phyloP scores from a whole-genome alignment of 2,329 filamentous ascomycete species.

The Botrytis hyacinthi region DNA sequence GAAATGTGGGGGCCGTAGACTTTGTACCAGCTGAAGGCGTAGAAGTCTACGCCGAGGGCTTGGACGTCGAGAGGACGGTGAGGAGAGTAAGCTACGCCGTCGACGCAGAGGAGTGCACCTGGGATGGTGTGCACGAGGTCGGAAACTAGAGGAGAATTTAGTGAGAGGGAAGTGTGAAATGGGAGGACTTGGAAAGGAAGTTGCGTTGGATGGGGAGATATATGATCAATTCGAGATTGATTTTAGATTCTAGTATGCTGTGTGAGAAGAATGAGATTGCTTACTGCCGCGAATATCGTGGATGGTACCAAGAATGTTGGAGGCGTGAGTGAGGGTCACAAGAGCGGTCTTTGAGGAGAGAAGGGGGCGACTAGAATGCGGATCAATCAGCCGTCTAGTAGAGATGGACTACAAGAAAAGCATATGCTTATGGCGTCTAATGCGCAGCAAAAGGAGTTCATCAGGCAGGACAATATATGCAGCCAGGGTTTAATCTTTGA shows the following conservation, averaged over 20 bases:
- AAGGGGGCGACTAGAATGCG: constrained; percentile 40
- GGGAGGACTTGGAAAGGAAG: background rate
- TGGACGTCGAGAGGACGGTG: constrained; percentile 69
- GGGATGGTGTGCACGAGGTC: constrained; percentile 49
- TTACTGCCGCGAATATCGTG: constrained; percentile 52
- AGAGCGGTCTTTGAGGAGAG: constrained; percentile 64
- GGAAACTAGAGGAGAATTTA: constrained; percentile 43
- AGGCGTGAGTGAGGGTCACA: constrained; percentile 70
- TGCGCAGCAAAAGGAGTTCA: background rate
- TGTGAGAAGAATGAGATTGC: background rate
- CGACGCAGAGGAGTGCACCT: constrained; percentile 64
- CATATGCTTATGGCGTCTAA: too few relatives aligned
- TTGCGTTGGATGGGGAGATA: background rate
- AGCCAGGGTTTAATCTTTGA: background rate
- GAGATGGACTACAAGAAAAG: background rate
- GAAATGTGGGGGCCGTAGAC: constrained; percentile 75
- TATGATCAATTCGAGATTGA: too few relatives aligned
- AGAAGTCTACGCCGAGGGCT: constrained; percentile 69
- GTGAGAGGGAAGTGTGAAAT: background rate
- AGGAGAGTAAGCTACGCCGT: constrained; percentile 74
- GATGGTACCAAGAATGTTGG: constrained; percentile 71
- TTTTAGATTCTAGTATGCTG: background rate
- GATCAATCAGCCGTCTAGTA: background rate
- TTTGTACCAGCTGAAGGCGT: constrained; percentile 81
- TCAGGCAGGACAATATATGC: background rate